Percentiles rank a stretch among this genome's conserved stretches.
Conservation (phyloP, 2,329 filamentous ascomycete genomes). For the Aspergillaceae sp. region DNA sequence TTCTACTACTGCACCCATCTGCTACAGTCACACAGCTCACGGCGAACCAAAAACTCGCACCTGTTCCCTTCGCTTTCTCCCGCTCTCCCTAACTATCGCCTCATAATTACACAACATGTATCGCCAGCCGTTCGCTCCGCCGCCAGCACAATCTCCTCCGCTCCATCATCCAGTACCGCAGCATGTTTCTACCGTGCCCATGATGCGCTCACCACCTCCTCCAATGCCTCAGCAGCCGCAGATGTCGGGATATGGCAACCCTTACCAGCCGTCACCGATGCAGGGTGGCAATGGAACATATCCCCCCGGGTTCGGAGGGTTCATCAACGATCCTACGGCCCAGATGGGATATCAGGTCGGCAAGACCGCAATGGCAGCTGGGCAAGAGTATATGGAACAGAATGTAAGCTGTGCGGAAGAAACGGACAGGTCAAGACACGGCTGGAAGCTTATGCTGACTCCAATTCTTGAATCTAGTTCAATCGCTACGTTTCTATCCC, state of each 20-base stretch:
- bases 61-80: constrained; percentile 5
- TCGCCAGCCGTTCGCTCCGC: constrained; percentile 69
- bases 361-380: constrained; percentile 81
- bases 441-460: background rate
- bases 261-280: constrained; percentile 39
- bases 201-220: constrained; percentile 88
- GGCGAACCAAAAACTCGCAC: constrained; percentile 21
- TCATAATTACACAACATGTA: constrained; percentile 50
- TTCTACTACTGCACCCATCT: background rate
- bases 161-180: constrained; percentile 96
- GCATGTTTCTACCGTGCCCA: constrained; percentile 95
- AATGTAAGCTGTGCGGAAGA: constrained; percentile 54
- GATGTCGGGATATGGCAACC: constrained; percentile 42
- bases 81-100: constrained; percentile 6
- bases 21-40: constrained; percentile 21
- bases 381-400: constrained; percentile 89
- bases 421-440: background rate
- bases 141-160: constrained; percentile 70
- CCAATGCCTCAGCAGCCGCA: constrained; percentile 63
- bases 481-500: constrained; percentile 84
- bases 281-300: constrained; percentile 35
- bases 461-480: constrained; percentile 40
- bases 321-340: constrained; percentile 91
- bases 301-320: constrained; percentile 66
- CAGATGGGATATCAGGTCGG: constrained; percentile 94